phyloP scores from a whole-genome alignment of 2,329 filamentous ascomycete species.

The Aureobasidium pullulans region DNA sequence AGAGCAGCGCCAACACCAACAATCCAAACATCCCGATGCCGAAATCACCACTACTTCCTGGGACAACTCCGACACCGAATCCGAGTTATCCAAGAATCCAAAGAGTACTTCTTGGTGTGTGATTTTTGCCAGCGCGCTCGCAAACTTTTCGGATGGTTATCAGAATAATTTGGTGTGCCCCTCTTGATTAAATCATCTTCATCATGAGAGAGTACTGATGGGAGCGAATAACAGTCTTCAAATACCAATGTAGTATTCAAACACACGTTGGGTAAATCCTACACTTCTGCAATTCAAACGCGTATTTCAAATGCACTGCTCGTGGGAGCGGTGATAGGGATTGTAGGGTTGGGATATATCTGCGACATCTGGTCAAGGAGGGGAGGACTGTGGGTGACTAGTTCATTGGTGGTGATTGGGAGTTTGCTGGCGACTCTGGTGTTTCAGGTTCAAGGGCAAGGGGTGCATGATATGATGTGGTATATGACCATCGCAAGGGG shows the following conservation, averaged over 20 bases:
- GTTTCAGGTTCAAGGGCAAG: constrained; percentile 26
- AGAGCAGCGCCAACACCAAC: background rate
- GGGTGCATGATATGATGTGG: constrained; percentile 42
- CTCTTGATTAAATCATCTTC: background rate
- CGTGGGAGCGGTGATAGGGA: constrained; percentile 28
- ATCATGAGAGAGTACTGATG: background rate
- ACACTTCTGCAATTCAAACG: constrained; percentile 26
- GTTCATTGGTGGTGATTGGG: constrained; percentile 25
- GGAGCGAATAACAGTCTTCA: constrained; percentile 16
- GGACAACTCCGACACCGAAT: background rate
- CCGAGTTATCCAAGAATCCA: background rate
- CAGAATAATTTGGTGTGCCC: constrained; percentile 24
- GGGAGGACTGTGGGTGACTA: constrained; percentile 28
- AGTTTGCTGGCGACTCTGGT: constrained; percentile 31
- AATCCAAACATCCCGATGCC: background rate
- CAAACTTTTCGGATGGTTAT: constrained; percentile 30
- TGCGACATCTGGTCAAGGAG: constrained; percentile 28
- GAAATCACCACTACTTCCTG: background rate
- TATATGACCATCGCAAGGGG: constrained; percentile 46
- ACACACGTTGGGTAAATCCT: constrained; percentile 24
- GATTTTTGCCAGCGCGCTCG: constrained; percentile 22
- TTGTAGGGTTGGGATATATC: constrained; percentile 26
- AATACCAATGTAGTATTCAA: constrained; percentile 29
- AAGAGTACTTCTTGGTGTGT: constrained; percentile 9
- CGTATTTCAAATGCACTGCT: constrained; percentile 28